A percentile compares a stretch with the other conserved stretches of the same genome.
These are phyloP conservation scores for Microdochium paspali DNA, from an alignment of 2,329 filamentous ascomycete species.

Conservation along the genomic window DNA sequence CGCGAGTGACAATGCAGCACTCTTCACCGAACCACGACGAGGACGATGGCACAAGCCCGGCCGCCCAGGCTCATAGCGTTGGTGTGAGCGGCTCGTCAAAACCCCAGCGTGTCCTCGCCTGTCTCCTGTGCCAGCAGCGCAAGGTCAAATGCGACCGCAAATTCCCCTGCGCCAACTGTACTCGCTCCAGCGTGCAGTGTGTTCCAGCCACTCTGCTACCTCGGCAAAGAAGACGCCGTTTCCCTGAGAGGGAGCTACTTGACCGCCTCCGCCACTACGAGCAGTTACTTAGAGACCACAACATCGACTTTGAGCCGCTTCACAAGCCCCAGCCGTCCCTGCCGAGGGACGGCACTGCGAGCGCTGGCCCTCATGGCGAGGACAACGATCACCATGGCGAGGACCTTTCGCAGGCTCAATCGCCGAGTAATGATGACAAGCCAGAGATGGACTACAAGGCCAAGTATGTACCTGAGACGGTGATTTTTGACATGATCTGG, in stretches of 20 bases:
- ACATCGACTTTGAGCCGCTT: conserved; percentile 42
- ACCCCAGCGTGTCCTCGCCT: conserved; percentile 28
- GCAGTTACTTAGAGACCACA: conserved; percentile 40
- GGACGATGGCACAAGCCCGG: not conserved
- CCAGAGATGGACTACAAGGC: conserved; percentile 16
- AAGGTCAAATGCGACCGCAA: conserved; percentile 54
- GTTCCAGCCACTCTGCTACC: conserved; percentile 26
- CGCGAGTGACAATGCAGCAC: not conserved
- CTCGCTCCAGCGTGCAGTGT: conserved; percentile 33
- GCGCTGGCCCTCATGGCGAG: conserved; percentile 8
- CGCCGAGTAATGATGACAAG: conserved; percentile 11
- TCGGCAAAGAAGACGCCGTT: conserved; percentile 29
- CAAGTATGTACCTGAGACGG: conserved; percentile 19
- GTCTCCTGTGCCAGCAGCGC: conserved; percentile 53
- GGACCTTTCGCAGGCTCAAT: conserved; percentile 9
- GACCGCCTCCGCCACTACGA: conserved; percentile 49
- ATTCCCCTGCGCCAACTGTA: conserved; percentile 47
- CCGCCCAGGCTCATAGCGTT: not conserved
- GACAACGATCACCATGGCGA: conserved; percentile 14
- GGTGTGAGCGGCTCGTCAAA: conserved; percentile 3
- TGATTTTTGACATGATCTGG: not conserved
- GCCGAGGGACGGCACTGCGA: conserved; percentile 9
- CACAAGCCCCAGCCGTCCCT: conserved; percentile 10
- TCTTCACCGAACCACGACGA: not conserved
- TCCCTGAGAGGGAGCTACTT: conserved; percentile 49